Conservation (phyloP, 306 rosid genomes). For the Corylus avellana region DNA sequence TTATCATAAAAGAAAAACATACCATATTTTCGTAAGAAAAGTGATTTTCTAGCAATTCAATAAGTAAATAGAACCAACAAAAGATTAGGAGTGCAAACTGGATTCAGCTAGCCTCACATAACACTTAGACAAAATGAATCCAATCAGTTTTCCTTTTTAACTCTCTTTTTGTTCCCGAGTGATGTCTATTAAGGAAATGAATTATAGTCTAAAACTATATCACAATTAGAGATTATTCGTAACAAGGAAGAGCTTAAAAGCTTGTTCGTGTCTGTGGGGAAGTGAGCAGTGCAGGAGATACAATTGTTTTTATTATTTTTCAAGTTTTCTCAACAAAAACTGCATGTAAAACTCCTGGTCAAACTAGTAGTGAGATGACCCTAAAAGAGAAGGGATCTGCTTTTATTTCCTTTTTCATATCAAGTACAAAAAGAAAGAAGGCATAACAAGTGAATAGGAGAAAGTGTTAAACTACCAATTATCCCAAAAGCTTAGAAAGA, state of each 20-base stretch:
- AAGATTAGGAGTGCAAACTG: background rate
- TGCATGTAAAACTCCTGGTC: background rate
- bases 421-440: background rate
- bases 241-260: background rate
- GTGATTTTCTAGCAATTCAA: background rate
- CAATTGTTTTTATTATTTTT: background rate
- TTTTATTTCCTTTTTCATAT: background rate
- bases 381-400: background rate
- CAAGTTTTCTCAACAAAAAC: background rate
- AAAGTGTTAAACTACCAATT: background rate
- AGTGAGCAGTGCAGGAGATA: background rate
- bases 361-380: background rate
- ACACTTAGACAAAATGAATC: background rate
- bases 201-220: background rate
- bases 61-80: background rate
- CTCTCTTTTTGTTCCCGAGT: background rate
- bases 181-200: no score
- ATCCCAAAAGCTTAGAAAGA: no score
- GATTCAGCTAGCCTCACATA: background rate
- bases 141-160: background rate
- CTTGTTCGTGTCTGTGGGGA: background rate
- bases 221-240: background rate
- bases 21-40: background rate
- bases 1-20: background rate
- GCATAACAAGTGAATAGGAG: background rate